These are phyloP conservation scores for Phoma sp. DNA, from an alignment of 2,329 filamentous ascomycete genomes.

Conservation along the genomic window DNA sequence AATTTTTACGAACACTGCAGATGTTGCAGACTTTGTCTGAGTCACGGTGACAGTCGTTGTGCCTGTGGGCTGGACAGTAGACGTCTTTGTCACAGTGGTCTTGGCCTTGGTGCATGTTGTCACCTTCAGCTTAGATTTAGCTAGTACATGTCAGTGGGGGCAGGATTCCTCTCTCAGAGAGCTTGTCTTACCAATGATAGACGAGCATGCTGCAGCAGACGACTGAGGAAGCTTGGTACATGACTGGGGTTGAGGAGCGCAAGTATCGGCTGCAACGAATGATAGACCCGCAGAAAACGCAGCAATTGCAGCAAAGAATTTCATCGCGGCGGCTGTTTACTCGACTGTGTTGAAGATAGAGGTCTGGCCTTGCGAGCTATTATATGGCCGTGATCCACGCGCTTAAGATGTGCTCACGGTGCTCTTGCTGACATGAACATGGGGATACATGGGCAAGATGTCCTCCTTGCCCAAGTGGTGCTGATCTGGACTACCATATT, in stretches of 20 bases:
- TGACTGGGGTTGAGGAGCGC: background rate
- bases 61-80: background rate
- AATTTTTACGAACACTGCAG: background rate
- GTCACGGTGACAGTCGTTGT: background rate
- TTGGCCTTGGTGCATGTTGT: background rate
- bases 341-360: too few relatives aligned
- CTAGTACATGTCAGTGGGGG: background rate
- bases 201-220: background rate
- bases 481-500: too few relatives aligned
- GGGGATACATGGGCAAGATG: too few relatives aligned
- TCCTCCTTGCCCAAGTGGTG: too few relatives aligned
- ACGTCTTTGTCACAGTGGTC: background rate
- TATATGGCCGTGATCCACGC: too few relatives aligned
- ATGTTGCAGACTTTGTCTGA: background rate
- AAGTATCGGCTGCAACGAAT: background rate
- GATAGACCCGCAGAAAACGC: too few relatives aligned
- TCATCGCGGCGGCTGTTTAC: too few relatives aligned
- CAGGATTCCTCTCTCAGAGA: too few relatives aligned
- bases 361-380: too few relatives aligned
- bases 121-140: background rate
- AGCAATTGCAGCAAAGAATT: too few relatives aligned
- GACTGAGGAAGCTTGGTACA: background rate
- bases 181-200: background rate
- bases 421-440: too few relatives aligned
- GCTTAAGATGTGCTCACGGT: too few relatives aligned